Evolutionary conservation across 1,284 basidiomycete genomes (phyloP), one percentile per base, ranked within the genome.

Genomic region (Rhizoctonia solani): DNA sequence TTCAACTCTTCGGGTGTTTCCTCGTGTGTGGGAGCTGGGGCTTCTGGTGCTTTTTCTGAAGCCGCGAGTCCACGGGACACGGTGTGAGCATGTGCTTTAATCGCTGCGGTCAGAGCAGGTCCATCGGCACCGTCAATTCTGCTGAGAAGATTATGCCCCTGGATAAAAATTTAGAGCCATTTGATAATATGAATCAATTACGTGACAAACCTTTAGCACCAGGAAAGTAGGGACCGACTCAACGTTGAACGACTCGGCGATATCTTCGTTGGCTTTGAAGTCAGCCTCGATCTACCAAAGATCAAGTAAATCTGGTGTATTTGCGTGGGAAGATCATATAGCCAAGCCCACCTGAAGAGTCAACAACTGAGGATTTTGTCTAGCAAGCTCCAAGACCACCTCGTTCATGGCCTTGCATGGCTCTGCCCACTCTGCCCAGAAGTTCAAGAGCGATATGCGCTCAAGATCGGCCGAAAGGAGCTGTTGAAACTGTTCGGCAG

Each of bases 351-450:
- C 56, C 46, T 61, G 65, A 14, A 50, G 53, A 39, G 46, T 54
- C 54, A 65, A 56, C 25, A 63, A 49, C 27, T 53, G 30, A 16
- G 59, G 59, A 16, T 63, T 52, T 19, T 25, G 89, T 71, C 82
- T 83, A 0, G 93, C 85, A 34, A 95, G 81, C 73, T 89, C 87
- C 29, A 76, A 71, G 27, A 91, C 85, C 5, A 92, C 84, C 66
- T 86, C 81, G 78, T 93, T 95, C 88, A 95, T 96, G 72, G 87
- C 83, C 72, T 83, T 82, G 80, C 94, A 97, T 42, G 93, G 93
- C 71, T 87, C 90, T 0, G 93, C 95, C 92, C 92, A 97, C 76
- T 87, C 82, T 67, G 95, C 92, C 89, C 93, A 95, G 77, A 97
- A 98, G 79, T 92, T 93, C 74, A 96, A 86, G 42, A 95, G 80